These are phyloP conservation scores for Colletotrichum godetiae DNA, from an alignment of 2,329 filamentous ascomycete genomes.

Conservation along the genomic window DNA sequence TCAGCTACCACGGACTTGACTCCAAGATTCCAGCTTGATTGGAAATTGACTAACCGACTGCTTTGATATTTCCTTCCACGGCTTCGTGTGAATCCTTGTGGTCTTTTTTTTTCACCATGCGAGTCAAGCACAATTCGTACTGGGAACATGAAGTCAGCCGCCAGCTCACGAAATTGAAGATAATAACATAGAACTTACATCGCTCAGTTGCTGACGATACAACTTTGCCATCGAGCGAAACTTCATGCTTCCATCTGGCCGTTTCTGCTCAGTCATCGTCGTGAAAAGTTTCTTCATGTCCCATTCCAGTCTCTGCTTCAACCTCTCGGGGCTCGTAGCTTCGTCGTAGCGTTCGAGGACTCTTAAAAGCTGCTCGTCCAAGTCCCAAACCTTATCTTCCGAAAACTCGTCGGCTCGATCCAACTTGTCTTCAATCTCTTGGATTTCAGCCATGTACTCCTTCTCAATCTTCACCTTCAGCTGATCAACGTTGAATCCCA, in stretches of 20 bases:
- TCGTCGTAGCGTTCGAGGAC: background rate
- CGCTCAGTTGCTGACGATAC: constrained; percentile 15
- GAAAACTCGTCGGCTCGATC: background rate
- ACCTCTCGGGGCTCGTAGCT: background rate
- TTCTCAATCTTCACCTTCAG: background rate
- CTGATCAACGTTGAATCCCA: constrained; percentile 8
- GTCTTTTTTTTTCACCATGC: background rate
- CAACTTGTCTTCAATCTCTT: background rate
- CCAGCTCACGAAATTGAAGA: background rate
- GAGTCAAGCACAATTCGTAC: constrained; percentile 23
- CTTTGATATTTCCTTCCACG: background rate
- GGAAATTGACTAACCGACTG: constrained; percentile 10
- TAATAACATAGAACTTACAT: background rate
- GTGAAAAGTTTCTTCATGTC: constrained; percentile 7
- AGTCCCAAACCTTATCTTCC: background rate
- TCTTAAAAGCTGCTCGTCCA: background rate
- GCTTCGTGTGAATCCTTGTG: background rate
- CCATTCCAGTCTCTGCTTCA: background rate
- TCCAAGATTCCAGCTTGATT: too few species aligned
- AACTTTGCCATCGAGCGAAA: constrained; percentile 6
- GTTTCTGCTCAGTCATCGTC: background rate
- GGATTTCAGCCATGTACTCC: background rate
- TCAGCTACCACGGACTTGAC: background rate
- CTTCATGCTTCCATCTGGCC: background rate
- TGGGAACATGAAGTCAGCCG: background rate